Conservation (phyloP, 2,329 filamentous ascomycete species). For the Lanzia echinophila region DNA sequence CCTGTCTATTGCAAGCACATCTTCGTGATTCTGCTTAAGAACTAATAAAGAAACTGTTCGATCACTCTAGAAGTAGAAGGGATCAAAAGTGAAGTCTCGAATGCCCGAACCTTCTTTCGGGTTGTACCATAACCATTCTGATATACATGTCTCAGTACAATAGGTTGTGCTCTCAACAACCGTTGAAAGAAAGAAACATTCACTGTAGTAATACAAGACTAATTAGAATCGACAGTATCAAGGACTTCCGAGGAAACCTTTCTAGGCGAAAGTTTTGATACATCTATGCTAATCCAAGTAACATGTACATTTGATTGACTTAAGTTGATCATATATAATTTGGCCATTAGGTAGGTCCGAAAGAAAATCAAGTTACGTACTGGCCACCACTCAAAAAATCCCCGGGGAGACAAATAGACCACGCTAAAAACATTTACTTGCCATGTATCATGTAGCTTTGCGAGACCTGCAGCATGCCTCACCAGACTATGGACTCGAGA, state of each 20-base stretch:
- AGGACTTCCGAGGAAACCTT: no score
- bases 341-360: no score
- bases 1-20: no score
- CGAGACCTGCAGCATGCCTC: constrained; percentile 9
- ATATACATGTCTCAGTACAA: constrained; percentile 4
- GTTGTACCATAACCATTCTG: background rate
- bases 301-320: no score
- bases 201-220: background rate
- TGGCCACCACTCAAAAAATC: background rate
- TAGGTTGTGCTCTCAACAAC: background rate
- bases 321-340: no score
- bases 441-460: constrained; percentile 6
- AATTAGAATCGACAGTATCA: no score
- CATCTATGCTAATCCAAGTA: no score
- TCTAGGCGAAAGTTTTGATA: no score
- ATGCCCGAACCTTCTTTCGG: background rate
- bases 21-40: background rate
- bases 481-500: background rate
- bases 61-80: background rate
- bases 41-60: background rate
- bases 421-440: constrained; percentile 9
- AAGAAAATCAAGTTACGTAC: background rate
- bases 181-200: background rate
- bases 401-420: background rate
- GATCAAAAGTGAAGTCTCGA: background rate